Conservation (phyloP, 2,329 filamentous ascomycete genomes). For the Cladosporium halotolerans region DNA sequence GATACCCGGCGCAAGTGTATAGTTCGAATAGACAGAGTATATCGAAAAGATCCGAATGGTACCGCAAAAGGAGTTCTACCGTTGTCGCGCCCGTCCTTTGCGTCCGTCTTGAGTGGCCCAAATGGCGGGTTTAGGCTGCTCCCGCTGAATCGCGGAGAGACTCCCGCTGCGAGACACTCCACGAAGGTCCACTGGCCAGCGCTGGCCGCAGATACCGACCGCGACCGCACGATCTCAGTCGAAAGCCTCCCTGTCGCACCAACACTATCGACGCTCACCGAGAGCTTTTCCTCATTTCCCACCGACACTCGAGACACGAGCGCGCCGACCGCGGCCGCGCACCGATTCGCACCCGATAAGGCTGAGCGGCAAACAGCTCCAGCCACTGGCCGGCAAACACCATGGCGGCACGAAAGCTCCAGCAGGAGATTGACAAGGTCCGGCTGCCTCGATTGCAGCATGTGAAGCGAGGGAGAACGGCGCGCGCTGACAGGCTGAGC, state of each 20-base stretch:
- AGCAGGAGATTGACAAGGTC: constrained; percentile 97
- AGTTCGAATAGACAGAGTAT: too few relatives aligned
- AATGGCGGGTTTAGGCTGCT: not conserved
- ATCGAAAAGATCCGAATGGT: too few relatives aligned
- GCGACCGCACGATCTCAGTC: constrained; percentile 1
- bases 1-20: too few relatives aligned
- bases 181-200: not conserved
- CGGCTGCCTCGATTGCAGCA: not conserved
- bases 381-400: constrained; percentile 26
- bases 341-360: constrained; percentile 1
- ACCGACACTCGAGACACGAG: not conserved
- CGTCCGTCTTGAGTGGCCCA: constrained; percentile 1
- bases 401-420: constrained; percentile 94
- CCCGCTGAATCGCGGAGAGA: not conserved
- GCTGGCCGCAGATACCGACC: constrained; percentile 1
- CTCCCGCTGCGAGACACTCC: not conserved
- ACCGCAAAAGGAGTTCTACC: too few relatives aligned
- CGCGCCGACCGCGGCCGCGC: constrained; percentile 4
- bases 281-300: too few relatives aligned
- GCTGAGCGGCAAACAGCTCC: not conserved
- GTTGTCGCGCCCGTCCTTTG: not conserved
- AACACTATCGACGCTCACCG: not conserved
- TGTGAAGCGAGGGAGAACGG: not conserved
- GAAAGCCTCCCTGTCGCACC: constrained; percentile 1
- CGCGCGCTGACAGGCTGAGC: constrained; percentile 10